Base-by-base conservation (phyloP, 78 protist genomes). In the Anaeramoeba ignava region DNA sequence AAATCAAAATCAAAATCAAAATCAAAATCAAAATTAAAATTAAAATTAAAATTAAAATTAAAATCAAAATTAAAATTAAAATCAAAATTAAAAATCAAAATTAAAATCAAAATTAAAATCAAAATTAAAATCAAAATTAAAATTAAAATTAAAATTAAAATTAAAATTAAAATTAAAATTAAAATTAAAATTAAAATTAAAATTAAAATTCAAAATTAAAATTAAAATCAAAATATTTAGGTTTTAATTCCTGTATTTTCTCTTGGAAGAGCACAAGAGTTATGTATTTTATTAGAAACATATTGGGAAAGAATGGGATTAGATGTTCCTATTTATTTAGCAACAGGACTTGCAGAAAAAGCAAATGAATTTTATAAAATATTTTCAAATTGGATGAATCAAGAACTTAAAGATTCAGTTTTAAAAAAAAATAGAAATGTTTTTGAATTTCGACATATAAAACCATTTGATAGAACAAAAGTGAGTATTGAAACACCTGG, bases 201-300 rank as follows among this genome's bases (percentile, higher is more conserved):
- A n/a, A n/a, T 17, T 79, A 33, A 39, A 68, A 41, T 38, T 78
- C 0, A 79, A 36, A 38, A 37, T 82, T 0, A 41, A 3, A 1
- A 82, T 82, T 2, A 78, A 54, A 27, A 84, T 39, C 3, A 39
- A 12, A 92, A 93, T 34, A 93, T 91, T 0, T 90, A 92, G 40
- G 98, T 96, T 3, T 89, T 97, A 82, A 92, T 96, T 12, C 99
- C 99, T 0, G 98, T 94, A 27, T 94, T 95, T 81, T 98, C 99
- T 0, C 83, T 97, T 3, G 99, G 99, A 40, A 68, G 99, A 0
- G 99, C 97, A 0, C 99, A 97, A 78, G 99, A 97, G 87, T 91
- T 97, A 17, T 88, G 91, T 78, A 87, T 96, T 27, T 90, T 97
- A 78, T 83, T 97, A 54, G 98, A 97, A 33, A 41, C 92, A n/a